Conservation (phyloP, 2,329 filamentous ascomycete species). For the Colletotrichum tamarilloi region DNA sequence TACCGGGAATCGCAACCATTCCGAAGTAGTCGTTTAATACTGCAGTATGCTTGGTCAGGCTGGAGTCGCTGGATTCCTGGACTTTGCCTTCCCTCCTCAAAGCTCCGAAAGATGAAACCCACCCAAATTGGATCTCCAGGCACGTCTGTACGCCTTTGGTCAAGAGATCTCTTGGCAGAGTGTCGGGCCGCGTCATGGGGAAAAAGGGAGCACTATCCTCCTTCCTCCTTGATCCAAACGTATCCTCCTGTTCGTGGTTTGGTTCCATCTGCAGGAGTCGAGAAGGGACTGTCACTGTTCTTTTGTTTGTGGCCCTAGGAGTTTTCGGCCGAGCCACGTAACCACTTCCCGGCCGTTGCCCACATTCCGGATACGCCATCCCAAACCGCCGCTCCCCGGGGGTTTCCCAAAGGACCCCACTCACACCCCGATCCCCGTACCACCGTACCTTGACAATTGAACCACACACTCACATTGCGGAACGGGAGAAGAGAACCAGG, state of each 20-base stretch:
- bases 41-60: neutral
- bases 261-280: neutral
- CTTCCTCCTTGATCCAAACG: neutral
- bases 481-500: neutral
- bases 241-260: neutral
- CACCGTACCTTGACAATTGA: neutral
- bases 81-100: neutral
- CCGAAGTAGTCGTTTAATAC: neutral
- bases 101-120: slow-evolving; percentile 16
- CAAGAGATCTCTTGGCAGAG: slow-evolving; percentile 14
- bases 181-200: slow-evolving; percentile 12
- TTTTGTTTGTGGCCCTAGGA: neutral
- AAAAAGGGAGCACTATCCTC: neutral
- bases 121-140: slow-evolving; percentile 17
- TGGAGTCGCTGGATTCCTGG: no score
- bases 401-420: neutral
- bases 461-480: neutral
- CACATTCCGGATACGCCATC: slow-evolving; percentile 29
- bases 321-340: slow-evolving; percentile 27
- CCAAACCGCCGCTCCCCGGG: slow-evolving; percentile 8
- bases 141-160: slow-evolving; percentile 4
- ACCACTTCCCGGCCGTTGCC: slow-evolving; percentile 4
- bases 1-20: neutral
- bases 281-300: neutral
- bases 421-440: neutral